phyloP scores from a whole-genome alignment of 208 protist species.

The Leptomonas pyrrhocoris region DNA sequence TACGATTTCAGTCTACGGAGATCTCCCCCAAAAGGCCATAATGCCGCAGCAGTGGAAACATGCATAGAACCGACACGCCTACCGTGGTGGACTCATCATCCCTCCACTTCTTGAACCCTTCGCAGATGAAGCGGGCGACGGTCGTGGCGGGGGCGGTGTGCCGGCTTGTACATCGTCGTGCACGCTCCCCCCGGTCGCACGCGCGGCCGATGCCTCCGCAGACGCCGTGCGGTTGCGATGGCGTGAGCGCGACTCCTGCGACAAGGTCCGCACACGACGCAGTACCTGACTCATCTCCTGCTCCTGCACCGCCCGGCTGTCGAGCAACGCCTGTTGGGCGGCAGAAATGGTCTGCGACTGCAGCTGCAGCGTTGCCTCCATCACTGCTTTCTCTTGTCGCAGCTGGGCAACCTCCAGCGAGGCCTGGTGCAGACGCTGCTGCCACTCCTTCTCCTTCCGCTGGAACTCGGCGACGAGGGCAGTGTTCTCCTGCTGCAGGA shows the following conservation, averaged over 20 bases:
- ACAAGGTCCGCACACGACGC: conserved; percentile 31
- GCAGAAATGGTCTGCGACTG: conserved; percentile 50
- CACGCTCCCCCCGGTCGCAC: background rate
- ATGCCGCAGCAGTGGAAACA: background rate
- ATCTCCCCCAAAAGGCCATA: background rate
- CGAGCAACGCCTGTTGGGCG: conserved; percentile 46
- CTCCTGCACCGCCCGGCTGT: conserved; percentile 40
- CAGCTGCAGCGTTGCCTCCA: conserved; percentile 41
- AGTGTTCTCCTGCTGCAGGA: conserved; percentile 56
- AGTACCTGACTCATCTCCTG: conserved; percentile 49
- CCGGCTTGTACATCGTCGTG: background rate
- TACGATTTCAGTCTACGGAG: background rate
- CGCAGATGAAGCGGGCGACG: background rate
- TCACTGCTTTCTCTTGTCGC: conserved; percentile 18
- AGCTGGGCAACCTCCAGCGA: conserved; percentile 25
- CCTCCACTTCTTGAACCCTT: background rate
- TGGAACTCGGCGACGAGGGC: conserved; percentile 54
- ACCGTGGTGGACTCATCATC: conserved; percentile 34
- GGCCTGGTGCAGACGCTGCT: conserved; percentile 40
- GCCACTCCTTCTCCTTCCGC: conserved; percentile 54
- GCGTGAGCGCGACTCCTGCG: conserved; percentile 23
- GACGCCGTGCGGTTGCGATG: conserved; percentile 5
- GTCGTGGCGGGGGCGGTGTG: background rate
- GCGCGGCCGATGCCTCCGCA: background rate
- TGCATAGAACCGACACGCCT: background rate